Evolutionary conservation across 768 basidiomycete genomes (phyloP).

Genomic region (Rhizopogon vinicolor): DNA sequence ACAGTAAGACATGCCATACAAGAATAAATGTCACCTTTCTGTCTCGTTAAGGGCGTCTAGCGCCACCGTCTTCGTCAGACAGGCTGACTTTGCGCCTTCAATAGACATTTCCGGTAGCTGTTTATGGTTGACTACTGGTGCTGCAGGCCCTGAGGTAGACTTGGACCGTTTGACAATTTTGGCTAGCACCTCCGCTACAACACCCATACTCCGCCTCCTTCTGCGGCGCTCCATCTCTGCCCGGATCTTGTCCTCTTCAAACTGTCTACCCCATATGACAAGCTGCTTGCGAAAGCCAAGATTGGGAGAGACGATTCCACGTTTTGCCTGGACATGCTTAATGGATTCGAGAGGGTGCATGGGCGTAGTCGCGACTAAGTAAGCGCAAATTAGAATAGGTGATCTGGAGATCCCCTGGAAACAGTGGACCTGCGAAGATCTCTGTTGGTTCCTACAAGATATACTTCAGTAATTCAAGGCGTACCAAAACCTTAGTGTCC

Average conservation of each 20-base stretch:
- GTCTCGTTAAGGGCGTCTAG: background rate
- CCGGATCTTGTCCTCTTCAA: constrained; percentile 19
- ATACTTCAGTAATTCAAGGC: constrained; percentile 13
- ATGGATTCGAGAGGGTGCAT: constrained; percentile 55
- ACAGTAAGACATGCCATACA: background rate
- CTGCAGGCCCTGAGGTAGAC: background rate
- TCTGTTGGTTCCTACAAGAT: background rate
- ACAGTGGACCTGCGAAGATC: constrained; percentile 61
- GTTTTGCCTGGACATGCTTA: constrained; percentile 47
- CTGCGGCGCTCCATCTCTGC: constrained; percentile 13
- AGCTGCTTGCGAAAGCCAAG: constrained; percentile 63
- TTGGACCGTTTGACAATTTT: background rate
- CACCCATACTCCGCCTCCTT: constrained; percentile 4
- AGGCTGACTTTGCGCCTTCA: background rate
- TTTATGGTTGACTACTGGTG: background rate
- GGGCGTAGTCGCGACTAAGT: constrained; percentile 47
- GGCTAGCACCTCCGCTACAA: constrained; percentile 6
- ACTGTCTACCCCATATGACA: constrained; percentile 26
- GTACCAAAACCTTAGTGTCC: constrained; percentile 44
- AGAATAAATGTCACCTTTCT: background rate
- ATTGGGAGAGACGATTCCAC: constrained; percentile 62
- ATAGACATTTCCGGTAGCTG: background rate
- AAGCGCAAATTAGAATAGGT: constrained; percentile 72
- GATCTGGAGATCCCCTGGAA: constrained; percentile 72
- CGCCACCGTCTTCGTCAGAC: background rate